Evolutionary conservation across 73 alveolate species (phyloP).

Genomic region (Blepharisma japonicum): DNA sequence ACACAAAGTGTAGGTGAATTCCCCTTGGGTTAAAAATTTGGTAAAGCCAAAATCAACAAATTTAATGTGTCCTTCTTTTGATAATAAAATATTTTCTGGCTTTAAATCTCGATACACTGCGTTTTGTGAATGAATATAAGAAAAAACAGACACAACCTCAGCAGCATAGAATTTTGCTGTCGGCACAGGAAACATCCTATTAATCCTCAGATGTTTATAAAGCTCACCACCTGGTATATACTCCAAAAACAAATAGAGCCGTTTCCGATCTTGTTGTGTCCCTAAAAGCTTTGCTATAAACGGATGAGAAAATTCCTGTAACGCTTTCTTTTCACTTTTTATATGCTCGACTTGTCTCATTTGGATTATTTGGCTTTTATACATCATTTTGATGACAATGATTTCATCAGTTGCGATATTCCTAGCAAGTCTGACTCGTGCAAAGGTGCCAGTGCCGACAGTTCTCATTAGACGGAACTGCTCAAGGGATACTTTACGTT

Average conservation of each 20-base stretch:
- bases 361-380: conserved; percentile 71
- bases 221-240: conserved; percentile 87
- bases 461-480: conserved; percentile 60
- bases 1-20: conserved; percentile 65
- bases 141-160: conserved; percentile 71
- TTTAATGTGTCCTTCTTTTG: conserved; percentile 74
- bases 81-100: conserved; percentile 78
- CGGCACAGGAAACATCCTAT: conserved; percentile 79
- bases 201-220: conserved; percentile 70
- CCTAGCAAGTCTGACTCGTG: conserved; percentile 76
- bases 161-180: conserved; percentile 76
- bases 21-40: conserved; percentile 54
- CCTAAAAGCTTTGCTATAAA: conserved; percentile 38
- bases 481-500: conserved; percentile 23
- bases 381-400: conserved; percentile 76
- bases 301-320: conserved; percentile 64
- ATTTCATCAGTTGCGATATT: conserved; percentile 29
- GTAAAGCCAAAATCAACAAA: conserved; percentile 85
- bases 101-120: conserved; percentile 79
- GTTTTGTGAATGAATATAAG: conserved; percentile 66
- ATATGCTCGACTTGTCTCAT: conserved; percentile 78
- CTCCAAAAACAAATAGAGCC: conserved; percentile 78
- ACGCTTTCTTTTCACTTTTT: conserved; percentile 54
- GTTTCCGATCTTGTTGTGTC: conserved; percentile 62
- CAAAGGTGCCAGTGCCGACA: conserved; percentile 82